Evolutionary conservation across 345 rosid genomes (phyloP), one percentile per base, ranked within the genome.

Genomic region (Citrus australasica): DNA sequence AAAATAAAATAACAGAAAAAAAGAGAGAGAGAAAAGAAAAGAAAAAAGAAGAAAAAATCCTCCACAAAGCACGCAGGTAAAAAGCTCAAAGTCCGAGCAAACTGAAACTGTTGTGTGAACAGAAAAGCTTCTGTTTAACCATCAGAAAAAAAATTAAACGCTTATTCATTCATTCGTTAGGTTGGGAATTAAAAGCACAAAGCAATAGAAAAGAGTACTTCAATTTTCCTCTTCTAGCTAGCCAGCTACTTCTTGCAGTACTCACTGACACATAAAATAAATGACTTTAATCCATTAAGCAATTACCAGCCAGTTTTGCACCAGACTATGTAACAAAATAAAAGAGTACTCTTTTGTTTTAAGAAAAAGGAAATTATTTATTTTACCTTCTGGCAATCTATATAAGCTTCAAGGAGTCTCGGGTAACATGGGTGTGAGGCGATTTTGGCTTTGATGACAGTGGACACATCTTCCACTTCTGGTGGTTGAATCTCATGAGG

Each of bases 381-480:
- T 38, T 82, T 83, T 82, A 96, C 98, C 99, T 95, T 95, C 81
- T 95, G 99, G 84, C 99, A 95, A 77, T 95, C 96, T 69, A 93
- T 87, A 80, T 92, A 95, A 37, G 98, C 96, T 73, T 89, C 85
- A 16, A 95, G 93, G 86, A 95, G 85, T 67, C 95, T 94, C 79
- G 97, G 97, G 80, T 93, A 95, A 40, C 74, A 85, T 71, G 98
- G 98, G 84, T 95, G 99, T 46, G 83, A 86, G 73, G 91, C 93
- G 81, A 95, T 95, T 79, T 79, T 95, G 14, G 93, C 90, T 85
- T 95, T 93, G 88, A 93, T 82, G 37, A 86, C 53, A 67, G 78
- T 66, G 6, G 89, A 80, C 56, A 86, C 69, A 32, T 77, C 88
- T n/a, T 86, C 92, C 7, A 53, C 58, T 9, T 85, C 87, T 22